phyloP scores from a whole-genome alignment of 306 rosid species.

The Quercus rubra region DNA sequence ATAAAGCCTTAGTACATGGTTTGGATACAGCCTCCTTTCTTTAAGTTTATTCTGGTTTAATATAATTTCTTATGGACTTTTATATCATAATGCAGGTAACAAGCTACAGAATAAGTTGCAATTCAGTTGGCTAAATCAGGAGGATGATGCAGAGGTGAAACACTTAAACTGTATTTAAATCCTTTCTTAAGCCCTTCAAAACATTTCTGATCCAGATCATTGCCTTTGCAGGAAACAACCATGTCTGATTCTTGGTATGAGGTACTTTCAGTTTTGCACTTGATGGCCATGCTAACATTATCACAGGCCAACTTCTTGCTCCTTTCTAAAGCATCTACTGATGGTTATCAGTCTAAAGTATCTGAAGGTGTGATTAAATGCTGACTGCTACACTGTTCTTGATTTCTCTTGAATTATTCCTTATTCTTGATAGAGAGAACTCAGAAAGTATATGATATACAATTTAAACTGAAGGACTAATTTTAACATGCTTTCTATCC shows the following conservation, averaged over 20 bases:
- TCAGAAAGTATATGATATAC: too few relatives aligned
- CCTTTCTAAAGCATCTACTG: slow-evolving; percentile 87
- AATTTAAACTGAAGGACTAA: too few relatives aligned
- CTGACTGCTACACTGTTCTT: not conserved
- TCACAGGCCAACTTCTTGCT: slow-evolving; percentile 86
- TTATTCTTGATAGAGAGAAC: not conserved
- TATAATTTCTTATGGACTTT: too few relatives aligned
- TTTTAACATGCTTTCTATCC: too few relatives aligned
- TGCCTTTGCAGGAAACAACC: slow-evolving; percentile 74
- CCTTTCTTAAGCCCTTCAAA: not conserved
- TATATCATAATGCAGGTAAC: slow-evolving; percentile 45
- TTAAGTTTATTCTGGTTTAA: too few relatives aligned
- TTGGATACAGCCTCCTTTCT: too few relatives aligned
- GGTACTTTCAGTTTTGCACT: slow-evolving; percentile 88
- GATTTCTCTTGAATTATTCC: not conserved
- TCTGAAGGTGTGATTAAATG: slow-evolving; percentile 61
- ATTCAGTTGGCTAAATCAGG: slow-evolving; percentile 88
- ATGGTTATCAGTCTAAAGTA: slow-evolving; percentile 80
- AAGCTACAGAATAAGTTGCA: slow-evolving; percentile 80
- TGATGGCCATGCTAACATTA: slow-evolving; percentile 82
- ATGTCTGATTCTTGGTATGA: slow-evolving; percentile 86
- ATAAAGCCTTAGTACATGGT: too few relatives aligned
- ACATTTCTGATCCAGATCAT: not conserved
- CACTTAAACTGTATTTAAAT: not conserved
- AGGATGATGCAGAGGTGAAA: slow-evolving; percentile 82